phyloP scores from a whole-genome alignment of 371 early-diverging fungal genomes.

The Lichtheimia ornata region DNA sequence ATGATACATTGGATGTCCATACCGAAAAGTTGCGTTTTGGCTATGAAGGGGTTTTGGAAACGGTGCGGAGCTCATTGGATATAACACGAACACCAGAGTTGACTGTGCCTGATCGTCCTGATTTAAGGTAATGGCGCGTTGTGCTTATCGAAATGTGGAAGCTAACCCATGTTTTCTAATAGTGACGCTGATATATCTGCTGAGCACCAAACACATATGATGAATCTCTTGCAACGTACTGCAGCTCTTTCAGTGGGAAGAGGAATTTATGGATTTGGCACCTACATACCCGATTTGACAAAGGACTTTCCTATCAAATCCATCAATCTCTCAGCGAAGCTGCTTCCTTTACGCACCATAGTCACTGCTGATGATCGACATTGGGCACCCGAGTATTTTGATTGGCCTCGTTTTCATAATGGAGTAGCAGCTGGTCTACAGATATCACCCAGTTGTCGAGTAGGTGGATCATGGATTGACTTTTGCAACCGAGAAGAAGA shows the following conservation, averaged over 20 bases:
- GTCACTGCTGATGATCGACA: conserved; percentile 52
- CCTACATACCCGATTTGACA: conserved; percentile 53
- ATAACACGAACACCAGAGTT: conserved; percentile 44
- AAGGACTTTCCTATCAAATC: conserved; percentile 59
- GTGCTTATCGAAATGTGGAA: conserved; percentile 3
- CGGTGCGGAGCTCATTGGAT: conserved; percentile 60
- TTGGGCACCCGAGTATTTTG: conserved; percentile 44
- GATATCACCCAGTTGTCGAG: conserved; percentile 58
- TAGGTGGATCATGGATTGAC: conserved; percentile 77
- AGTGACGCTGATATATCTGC: conserved; percentile 52
- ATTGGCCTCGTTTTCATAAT: conserved; percentile 88
- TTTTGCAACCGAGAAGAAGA: conserved; percentile 68
- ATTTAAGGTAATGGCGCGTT: conserved; percentile 31
- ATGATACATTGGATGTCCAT: conserved; percentile 26
- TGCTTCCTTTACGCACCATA: conserved; percentile 62
- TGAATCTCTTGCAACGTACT: conserved; percentile 57
- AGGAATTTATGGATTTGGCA: conserved; percentile 68
- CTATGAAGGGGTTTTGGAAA: conserved; percentile 64
- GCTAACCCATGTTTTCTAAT: neutral
- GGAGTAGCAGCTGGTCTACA: conserved; percentile 83
- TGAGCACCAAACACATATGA: conserved; percentile 54
- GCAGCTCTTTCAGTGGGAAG: conserved; percentile 72
- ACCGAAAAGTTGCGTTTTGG: conserved; percentile 60
- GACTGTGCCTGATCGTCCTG: conserved; percentile 31
- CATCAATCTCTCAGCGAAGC: conserved; percentile 58